Base-by-base conservation (phyloP, 805 yeast genomes). In the Monosporozyma yasuniensis region DNA sequence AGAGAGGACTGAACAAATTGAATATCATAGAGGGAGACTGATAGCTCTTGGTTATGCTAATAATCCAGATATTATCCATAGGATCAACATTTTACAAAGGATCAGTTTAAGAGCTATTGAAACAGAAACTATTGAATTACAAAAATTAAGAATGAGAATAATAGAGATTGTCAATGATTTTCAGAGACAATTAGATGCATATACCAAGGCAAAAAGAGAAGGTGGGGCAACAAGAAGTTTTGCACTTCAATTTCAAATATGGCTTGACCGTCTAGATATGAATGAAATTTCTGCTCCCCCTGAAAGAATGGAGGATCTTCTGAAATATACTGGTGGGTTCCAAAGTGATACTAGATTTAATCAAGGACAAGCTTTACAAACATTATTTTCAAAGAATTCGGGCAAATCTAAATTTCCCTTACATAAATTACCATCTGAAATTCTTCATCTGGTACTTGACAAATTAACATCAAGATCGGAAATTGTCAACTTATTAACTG, bases 391-490 rank as follows among this genome's bases (percentile, higher is more conserved):
- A 19, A 19, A 19, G 16, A 39, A 9, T 21, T 14, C 42, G 14
- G 16, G 21, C 16, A 32, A 32, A 19, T 30, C 27, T 37, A 18
- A 54, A 4, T 66, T 66, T 47, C 67, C 69, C 3, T 47, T 66
- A 22, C 61, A 60, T 23, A 54, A 52, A 47, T 65, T 78, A 25
- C 83, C 83, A 0, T 71, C 75, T 3, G 83, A 78, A 65, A 78
- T 85, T 18, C 64, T 85, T 42, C 75, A 83, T 46, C 73, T 83
- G 55, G 79, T 85, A 1, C 80, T 85, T 52, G 82, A 86, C 48
- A 75, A 81, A 52, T 68, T 84, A 47, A 79, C 75, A 45, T 74
- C 83, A 41, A 79, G 76, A 55, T 61, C 75, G 3, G 89, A 84
- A 57, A 69, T 82, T 52, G 80, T 79, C 25, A 72, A 79, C 12